These are phyloP conservation scores for Boechera stricta DNA, from an alignment of 345 rosid genomes.

Conservation along the genomic window DNA sequence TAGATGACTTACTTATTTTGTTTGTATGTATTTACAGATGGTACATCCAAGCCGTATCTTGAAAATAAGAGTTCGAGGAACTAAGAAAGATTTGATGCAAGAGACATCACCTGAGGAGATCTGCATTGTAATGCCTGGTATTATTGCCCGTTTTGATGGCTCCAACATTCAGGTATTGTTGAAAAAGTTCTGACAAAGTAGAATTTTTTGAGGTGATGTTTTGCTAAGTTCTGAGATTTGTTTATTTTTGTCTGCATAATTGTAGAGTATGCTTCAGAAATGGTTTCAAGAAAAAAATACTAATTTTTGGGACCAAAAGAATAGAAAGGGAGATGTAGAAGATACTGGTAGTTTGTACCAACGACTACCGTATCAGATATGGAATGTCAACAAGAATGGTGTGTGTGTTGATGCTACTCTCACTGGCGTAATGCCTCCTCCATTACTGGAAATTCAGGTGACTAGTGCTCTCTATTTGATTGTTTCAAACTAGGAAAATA, in stretches of 20 bases:
- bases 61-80: conserved; percentile 75
- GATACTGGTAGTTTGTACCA: conserved; percentile 52
- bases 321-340: conserved; percentile 49
- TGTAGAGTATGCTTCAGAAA: conserved; percentile 70
- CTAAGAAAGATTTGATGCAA: conserved; percentile 66
- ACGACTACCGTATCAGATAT: conserved; percentile 76
- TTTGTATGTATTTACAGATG: conserved; percentile 49
- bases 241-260: conserved; percentile 8
- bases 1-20: background rate
- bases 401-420: conserved; percentile 82
- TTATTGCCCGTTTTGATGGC: conserved; percentile 88
- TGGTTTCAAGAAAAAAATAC: conserved; percentile 66
- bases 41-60: conserved; percentile 69
- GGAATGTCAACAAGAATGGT: conserved; percentile 90
- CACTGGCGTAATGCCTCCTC: conserved; percentile 94
- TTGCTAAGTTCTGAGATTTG: conserved; percentile 21
- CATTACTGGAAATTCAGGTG: conserved; percentile 90
- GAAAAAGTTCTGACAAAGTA: background rate
- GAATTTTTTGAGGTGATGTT: background rate
- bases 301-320: conserved; percentile 80
- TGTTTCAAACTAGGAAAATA: background rate
- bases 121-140: conserved; percentile 73
- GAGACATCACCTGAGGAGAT: conserved; percentile 73
- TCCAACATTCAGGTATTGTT: conserved; percentile 65
- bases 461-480: conserved; percentile 23